Percentiles rank a stretch among this genome's conserved stretches.
These are phyloP conservation scores for Saccharomycopsis fodiens DNA, from an alignment of 805 yeast genomes.

Conservation along the genomic window DNA sequence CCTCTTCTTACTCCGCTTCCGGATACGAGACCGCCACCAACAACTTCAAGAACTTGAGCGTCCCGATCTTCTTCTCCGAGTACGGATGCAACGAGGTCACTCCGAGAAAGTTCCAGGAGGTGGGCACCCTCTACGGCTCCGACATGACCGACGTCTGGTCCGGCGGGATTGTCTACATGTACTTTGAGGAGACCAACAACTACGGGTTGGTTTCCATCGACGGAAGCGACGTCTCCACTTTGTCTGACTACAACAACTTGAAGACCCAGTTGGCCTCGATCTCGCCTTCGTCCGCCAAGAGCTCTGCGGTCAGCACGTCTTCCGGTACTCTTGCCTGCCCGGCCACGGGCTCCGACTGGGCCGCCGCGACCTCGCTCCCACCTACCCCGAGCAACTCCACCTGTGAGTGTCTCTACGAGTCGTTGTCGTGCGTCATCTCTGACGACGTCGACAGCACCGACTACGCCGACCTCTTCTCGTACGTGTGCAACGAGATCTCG, in stretches of 20 bases:
- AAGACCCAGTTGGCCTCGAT: slow-evolving; percentile 48
- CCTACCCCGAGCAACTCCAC: slow-evolving; percentile 65
- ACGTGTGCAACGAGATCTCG: slow-evolving; percentile 47
- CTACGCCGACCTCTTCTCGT: slow-evolving; percentile 50
- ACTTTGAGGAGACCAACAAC: slow-evolving; percentile 66
- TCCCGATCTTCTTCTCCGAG: slow-evolving; percentile 76
- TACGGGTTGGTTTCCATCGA: slow-evolving; percentile 63
- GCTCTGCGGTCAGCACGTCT: slow-evolving; percentile 32
- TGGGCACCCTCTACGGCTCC: slow-evolving; percentile 51
- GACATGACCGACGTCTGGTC: slow-evolving; percentile 83
- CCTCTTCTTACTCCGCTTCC: slow-evolving; percentile 46
- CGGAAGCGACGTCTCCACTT: slow-evolving; percentile 45
- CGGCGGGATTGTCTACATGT: slow-evolving; percentile 86
- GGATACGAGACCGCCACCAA: slow-evolving; percentile 62
- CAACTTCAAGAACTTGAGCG: slow-evolving; percentile 55
- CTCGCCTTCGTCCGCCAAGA: slow-evolving; percentile 44
- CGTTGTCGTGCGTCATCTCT: slow-evolving; percentile 54
- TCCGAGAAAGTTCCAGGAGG: slow-evolving; percentile 72
- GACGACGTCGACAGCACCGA: slow-evolving; percentile 46
- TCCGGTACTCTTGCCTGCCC: slow-evolving; percentile 55
- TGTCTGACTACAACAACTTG: slow-evolving; percentile 57
- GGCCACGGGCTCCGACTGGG: slow-evolving; percentile 48
- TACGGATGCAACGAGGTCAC: slow-evolving; percentile 67
- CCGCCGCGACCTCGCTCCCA: slow-evolving; percentile 60
- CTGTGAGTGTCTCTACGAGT: slow-evolving; percentile 54